Evolutionary conservation across 2,329 filamentous ascomycete species (phyloP), one percentile per base, ranked within the genome.

Genomic region (Hymenoscyphus occultus): DNA sequence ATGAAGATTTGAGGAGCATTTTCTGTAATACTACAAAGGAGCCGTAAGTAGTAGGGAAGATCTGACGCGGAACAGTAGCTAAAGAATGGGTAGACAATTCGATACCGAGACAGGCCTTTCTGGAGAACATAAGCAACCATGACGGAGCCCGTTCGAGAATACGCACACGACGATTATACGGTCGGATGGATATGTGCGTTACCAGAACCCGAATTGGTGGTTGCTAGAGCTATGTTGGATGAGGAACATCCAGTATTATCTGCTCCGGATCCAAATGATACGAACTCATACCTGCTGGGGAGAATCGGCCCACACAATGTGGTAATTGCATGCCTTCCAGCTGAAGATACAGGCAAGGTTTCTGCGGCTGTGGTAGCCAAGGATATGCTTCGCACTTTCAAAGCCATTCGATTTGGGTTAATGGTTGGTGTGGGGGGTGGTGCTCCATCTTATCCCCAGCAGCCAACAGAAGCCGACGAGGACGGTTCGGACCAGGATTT

Each of bases 161-260:
- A 22, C 22, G 13, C 40, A 14, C 59, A 56, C 40, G 13, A 62
- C 22, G 60, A 62, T 32, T 76, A 75, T 58, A 66, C 64, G 45
- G 68, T 76, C 9, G 74, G 68, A 3, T 72, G 72, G 56, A 64
- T 76, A 0, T 75, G 72, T 51, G 71, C 73, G 32, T 56, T 74
- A 13, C 60, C 68, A 12, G 13, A 56, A 6, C n/a, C 48, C 9
- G 73, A 76, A 48, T 60, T 74, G 0, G 57, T 67, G 32, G 73
- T 72, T 10, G 70, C 73, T 0, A 67, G 65, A 7, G 63, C 64
- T 2, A 60, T 64, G 57, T 39, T 64, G 16, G 62, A 64, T 45
- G 19, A 22, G n/a, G 39, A 57, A 13, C 60, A 58, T 65, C 73
- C 32, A 14, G 16, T 48, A 5, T 19, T 61, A 10, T 28, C 22